Evolutionary conservation across 225 moss, liverwort and hornwort genomes (phyloP), one percentile per base, ranked within the genome.

Genomic region (Bryoerythrophyllum caledonicum): DNA sequence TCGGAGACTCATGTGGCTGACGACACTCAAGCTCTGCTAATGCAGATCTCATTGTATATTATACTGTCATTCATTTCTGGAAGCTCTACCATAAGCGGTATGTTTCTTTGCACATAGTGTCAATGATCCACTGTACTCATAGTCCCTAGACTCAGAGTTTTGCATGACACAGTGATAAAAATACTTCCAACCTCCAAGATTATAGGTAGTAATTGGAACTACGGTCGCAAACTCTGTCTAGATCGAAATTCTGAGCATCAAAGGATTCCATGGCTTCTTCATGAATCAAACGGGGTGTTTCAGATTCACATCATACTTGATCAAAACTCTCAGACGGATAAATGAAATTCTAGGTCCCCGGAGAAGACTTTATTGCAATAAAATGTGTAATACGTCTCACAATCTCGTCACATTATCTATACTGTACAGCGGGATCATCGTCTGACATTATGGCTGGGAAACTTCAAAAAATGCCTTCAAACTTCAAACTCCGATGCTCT

Each of bases 391-490:
- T 21, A 11, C 34, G 48, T 15, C 19, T 19, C 63, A 74, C 71
- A 43, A 40, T 61, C 48, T 73, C 32, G 43, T 61, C 61, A 73
- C 49, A 16, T 25, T 52, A 16, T 14, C 63, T 63, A 25, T 74
- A 63, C 63, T 74, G 63, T 74, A 63, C 63, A 74, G 8, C 25
- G 17, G 35, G 52, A 34, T 49, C 72, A 34, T 34, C 17, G 37
- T 70, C 55, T 24, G 4, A 15, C 4, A 44, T 3, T 19, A 26
- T 40, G 24, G 40, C 40, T 56, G 10, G 34, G 10, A 70, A 56
- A 55, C 25, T 56, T 40, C 25, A 71, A 55, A 9, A 25, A 56
- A 19, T 21, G 7, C 15, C 55, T n/a, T n/a, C n/a, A n/a, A n/a
- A n/a, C n/a, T n/a, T 41, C 27, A 27, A 10, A 38, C 38, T 8